These are phyloP conservation scores for Kalaharituber pfeilii DNA, from an alignment of 2,329 filamentous ascomycete species.

Conservation along the genomic window DNA sequence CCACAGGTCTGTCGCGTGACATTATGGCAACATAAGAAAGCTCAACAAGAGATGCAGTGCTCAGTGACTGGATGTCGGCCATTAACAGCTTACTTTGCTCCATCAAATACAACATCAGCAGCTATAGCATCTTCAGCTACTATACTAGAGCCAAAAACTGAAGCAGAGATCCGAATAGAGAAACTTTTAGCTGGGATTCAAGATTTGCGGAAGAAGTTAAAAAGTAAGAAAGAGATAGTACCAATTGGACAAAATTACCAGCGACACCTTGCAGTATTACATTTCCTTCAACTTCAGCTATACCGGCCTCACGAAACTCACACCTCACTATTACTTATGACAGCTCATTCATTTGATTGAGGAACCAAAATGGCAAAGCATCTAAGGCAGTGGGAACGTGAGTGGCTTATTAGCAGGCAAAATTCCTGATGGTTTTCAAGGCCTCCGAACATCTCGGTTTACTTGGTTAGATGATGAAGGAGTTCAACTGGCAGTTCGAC, in stretches of 20 bases:
- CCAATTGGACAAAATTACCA: too few species aligned
- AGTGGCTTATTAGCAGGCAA: background rate
- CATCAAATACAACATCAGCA: too few species aligned
- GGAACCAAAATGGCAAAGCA: background rate
- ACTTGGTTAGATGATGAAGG: background rate
- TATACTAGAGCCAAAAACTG: too few species aligned
- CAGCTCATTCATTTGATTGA: background rate
- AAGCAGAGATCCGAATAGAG: too few species aligned
- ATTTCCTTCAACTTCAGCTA: background rate
- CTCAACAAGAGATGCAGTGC: too few species aligned
- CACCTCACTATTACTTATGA: background rate
- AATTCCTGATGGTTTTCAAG: background rate
- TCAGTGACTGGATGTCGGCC: too few species aligned
- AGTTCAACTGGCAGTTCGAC: background rate
- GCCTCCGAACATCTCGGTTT: background rate
- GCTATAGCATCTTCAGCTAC: too few species aligned
- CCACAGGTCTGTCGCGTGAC: background rate
- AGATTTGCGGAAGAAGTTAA: too few species aligned
- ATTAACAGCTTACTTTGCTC: too few species aligned
- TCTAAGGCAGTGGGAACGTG: background rate
- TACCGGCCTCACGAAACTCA: background rate
- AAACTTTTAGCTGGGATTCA: too few species aligned
- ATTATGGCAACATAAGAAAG: background rate
- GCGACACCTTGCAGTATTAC: too few species aligned
- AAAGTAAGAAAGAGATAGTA: too few species aligned